phyloP scores from a whole-genome alignment of 2,329 filamentous ascomycete genomes.

The Plectosphaerella cucumerina region DNA sequence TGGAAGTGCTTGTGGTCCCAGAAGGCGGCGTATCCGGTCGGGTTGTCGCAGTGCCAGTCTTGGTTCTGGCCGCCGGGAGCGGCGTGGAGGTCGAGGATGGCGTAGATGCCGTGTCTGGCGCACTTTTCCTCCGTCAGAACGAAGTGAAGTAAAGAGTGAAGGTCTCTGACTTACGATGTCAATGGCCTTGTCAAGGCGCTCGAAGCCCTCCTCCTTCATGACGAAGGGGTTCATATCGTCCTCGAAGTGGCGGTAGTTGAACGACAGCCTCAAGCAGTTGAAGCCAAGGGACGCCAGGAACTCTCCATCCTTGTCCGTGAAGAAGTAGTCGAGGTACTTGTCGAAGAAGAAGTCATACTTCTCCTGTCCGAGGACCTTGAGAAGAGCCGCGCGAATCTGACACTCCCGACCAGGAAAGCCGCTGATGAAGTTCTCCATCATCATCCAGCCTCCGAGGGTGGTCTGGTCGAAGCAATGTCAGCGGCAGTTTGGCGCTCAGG shows the following conservation, averaged over 20 bases:
- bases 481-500: not conserved
- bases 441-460: constrained; percentile 26
- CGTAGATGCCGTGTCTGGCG: constrained; percentile 35
- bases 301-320: constrained; percentile 52
- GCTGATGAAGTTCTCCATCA: constrained; percentile 60
- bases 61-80: constrained; percentile 42
- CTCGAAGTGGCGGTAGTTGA: constrained; percentile 57
- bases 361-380: constrained; percentile 47
- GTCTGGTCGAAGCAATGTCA: constrained; percentile 11
- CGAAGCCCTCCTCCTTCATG: constrained; percentile 43
- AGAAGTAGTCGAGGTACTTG: constrained; percentile 53
- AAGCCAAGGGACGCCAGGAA: constrained; percentile 52
- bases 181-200: constrained; percentile 43
- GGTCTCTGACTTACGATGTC: constrained; percentile 25
- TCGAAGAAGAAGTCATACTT: constrained; percentile 60
- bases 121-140: constrained; percentile 26
- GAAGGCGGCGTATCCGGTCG: constrained; percentile 33
- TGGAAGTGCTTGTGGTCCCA: constrained; percentile 44
- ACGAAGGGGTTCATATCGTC: constrained; percentile 46
- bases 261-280: constrained; percentile 56
- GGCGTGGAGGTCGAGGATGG: constrained; percentile 40
- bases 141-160: constrained; percentile 4
- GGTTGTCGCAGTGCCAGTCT: constrained; percentile 41
- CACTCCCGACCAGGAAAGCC: constrained; percentile 57
- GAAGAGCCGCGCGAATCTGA: constrained; percentile 49